Evolutionary conservation across 371 early-diverging fungal genomes (phyloP), one percentile per base, ranked within the genome.

Genomic region (Mortierella sp.): DNA sequence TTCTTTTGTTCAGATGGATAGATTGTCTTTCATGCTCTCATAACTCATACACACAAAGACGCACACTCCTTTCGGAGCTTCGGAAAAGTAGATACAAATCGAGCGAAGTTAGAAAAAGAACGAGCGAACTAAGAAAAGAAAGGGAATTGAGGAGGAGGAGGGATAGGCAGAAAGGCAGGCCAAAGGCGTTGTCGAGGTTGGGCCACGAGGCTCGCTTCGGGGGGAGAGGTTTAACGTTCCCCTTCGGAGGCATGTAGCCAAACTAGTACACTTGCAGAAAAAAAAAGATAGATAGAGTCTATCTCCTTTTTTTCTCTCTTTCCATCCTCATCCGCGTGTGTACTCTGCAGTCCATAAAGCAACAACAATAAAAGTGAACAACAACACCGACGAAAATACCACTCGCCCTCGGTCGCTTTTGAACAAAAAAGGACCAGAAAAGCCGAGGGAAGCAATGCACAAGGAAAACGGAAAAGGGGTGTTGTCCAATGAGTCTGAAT

Each of bases 1-100:
- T 48, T 48, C 9, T 66, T 47, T 34, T 34, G 26, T 29, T 43
- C 43, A 24, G 24, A 69, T 53, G 53, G 58, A 31, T 58, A 58
- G 16, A 31, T 34, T 58, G 34, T 53, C 29, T 34, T 50, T 24
- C 7, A 50, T 50, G 50, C 58, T 19, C 53, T 26, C 53, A 34
- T 58, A 8, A 5, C n/a, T 4, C 29, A 11, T 66, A 19, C 43
- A n/a, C 66, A 41, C 19, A 8, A 61, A 6, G 19, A 22, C 24
- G 31, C 66, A 66, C 40, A 66, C 45, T 44, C 31, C 40, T 5
- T 64, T 41, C 31, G 45, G 26, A 41, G 40, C 31, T 31, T 66
- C 66, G 45, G 43, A 26, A 19, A 64, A 64, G n/a, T 64, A 39
- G 29, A n/a, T 24, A 64, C 64, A 41, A 64, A 58, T 58, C 58